Evolutionary conservation across 2,329 filamentous ascomycete genomes (phyloP).

Genomic region (Aspergillus tubingensis): DNA sequence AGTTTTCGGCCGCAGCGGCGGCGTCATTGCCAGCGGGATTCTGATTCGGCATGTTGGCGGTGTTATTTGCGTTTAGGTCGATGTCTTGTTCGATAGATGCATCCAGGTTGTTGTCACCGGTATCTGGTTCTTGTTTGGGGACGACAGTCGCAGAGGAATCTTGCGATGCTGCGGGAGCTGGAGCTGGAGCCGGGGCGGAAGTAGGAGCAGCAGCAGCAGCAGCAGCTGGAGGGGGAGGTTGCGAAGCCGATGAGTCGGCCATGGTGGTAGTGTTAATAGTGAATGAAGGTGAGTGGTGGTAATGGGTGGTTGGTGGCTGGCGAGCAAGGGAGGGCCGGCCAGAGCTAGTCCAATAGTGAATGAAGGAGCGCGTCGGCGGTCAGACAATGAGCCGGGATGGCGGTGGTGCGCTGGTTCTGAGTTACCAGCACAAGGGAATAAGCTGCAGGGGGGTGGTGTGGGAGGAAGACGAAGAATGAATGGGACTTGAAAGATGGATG

Average conservation of each 20-base stretch:
- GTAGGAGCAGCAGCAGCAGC: slow-evolving; percentile 20
- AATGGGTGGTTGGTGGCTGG: slow-evolving; percentile 21
- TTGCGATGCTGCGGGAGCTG: slow-evolving; percentile 27
- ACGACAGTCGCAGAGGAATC: slow-evolving; percentile 20
- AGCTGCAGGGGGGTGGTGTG: background rate
- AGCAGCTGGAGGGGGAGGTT: slow-evolving; percentile 18
- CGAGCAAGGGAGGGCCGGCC: slow-evolving; percentile 14
- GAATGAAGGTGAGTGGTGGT: background rate
- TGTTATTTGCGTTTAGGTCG: slow-evolving; percentile 35
- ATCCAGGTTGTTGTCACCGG: slow-evolving; percentile 31
- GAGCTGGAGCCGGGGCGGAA: slow-evolving; percentile 20
- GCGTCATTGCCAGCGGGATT: slow-evolving; percentile 20
- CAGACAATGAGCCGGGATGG: background rate
- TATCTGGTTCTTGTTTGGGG: slow-evolving; percentile 28
- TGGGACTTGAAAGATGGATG: background rate
- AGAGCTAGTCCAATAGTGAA: slow-evolving; percentile 3
- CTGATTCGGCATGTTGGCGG: slow-evolving; percentile 19
- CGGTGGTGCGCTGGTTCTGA: background rate
- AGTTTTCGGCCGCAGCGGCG: slow-evolving; percentile 21
- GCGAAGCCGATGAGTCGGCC: slow-evolving; percentile 36
- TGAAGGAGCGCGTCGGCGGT: background rate
- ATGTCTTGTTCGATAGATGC: slow-evolving; percentile 41
- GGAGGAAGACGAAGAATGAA: background rate
- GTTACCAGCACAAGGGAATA: background rate
- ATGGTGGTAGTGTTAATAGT: slow-evolving; percentile 26